Conservation (phyloP, 176 grass and related monocot species). For the Zizania latifolia region DNA sequence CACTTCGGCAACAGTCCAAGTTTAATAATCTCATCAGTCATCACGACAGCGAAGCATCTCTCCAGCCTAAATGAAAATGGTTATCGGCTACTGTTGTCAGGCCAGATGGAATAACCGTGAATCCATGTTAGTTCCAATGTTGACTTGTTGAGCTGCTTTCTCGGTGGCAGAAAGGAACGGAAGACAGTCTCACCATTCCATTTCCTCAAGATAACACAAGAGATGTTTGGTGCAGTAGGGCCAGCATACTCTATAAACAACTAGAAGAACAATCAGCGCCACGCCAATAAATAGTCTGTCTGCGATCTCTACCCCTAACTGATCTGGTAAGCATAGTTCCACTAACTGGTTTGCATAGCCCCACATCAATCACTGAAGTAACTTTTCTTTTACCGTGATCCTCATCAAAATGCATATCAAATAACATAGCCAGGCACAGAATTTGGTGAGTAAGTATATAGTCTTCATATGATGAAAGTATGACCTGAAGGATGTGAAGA, state of each 20-base stretch:
- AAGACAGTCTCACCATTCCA: not conserved
- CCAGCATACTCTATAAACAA: slow-evolving; percentile 12
- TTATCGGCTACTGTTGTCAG: not conserved
- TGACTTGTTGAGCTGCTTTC: no score
- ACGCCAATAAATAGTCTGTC: slow-evolving; percentile 81
- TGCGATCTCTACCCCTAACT: slow-evolving; percentile 80
- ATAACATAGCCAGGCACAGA: slow-evolving; percentile 71
- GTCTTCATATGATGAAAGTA: slow-evolving; percentile 47
- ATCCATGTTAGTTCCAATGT: slow-evolving; percentile 3
- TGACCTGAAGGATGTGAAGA: slow-evolving; percentile 57
- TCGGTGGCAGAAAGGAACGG: not conserved
- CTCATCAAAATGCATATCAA: slow-evolving; percentile 76
- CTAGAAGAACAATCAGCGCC: slow-evolving; percentile 32
- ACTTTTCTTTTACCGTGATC: slow-evolving; percentile 62
- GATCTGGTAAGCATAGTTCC: slow-evolving; percentile 80
- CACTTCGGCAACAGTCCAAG: not conserved
- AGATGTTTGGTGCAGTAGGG: not conserved
- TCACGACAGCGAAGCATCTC: not conserved
- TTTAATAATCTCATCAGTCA: not conserved
- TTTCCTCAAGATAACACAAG: not conserved
- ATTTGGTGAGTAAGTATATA: slow-evolving; percentile 77
- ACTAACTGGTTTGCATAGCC: slow-evolving; percentile 64
- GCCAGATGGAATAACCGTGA: not conserved
- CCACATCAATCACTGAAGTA: slow-evolving; percentile 79
- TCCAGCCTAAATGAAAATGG: not conserved